Conservation (phyloP, 768 basidiomycete species). For the Naganishia vaughanmartiniae region DNA sequence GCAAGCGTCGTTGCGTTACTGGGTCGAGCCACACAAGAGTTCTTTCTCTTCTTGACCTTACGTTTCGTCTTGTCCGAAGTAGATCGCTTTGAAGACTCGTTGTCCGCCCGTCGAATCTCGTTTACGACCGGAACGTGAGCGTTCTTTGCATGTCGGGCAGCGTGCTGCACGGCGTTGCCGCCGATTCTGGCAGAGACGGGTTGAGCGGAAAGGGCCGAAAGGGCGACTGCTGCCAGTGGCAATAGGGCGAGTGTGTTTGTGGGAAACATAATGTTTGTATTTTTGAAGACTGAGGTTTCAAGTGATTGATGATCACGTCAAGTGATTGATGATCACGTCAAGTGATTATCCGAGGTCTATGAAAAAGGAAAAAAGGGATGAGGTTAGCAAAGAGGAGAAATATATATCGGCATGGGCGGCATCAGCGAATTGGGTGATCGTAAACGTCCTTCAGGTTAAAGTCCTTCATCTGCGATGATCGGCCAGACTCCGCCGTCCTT, state of each 20-base stretch:
- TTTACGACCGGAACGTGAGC: slow-evolving; percentile 27
- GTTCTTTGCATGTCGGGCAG: slow-evolving; percentile 2
- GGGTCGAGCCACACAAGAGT: slow-evolving; percentile 32
- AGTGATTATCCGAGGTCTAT: slow-evolving; percentile 2
- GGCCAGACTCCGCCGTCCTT: not conserved
- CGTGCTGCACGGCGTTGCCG: slow-evolving; percentile 14
- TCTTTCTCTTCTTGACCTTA: slow-evolving; percentile 47
- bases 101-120: slow-evolving; percentile 23
- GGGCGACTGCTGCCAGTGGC: slow-evolving; percentile 35
- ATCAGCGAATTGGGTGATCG: not conserved
- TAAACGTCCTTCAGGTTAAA: not conserved
- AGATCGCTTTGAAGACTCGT: slow-evolving; percentile 1
- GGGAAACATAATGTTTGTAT: slow-evolving; percentile 39
- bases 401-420: not conserved
- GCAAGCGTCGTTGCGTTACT: slow-evolving; percentile 27
- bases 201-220: slow-evolving; percentile 17
- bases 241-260: slow-evolving; percentile 27
- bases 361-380: not conserved
- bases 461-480: not conserved
- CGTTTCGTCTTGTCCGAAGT: slow-evolving; percentile 36
- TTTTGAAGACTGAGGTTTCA: not conserved
- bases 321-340: slow-evolving; percentile 12
- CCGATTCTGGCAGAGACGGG: slow-evolving; percentile 21
- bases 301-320: no score
- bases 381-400: not conserved